Evolutionary conservation across 345 rosid species (phyloP).

Genomic region (Acer saccharum): DNA sequence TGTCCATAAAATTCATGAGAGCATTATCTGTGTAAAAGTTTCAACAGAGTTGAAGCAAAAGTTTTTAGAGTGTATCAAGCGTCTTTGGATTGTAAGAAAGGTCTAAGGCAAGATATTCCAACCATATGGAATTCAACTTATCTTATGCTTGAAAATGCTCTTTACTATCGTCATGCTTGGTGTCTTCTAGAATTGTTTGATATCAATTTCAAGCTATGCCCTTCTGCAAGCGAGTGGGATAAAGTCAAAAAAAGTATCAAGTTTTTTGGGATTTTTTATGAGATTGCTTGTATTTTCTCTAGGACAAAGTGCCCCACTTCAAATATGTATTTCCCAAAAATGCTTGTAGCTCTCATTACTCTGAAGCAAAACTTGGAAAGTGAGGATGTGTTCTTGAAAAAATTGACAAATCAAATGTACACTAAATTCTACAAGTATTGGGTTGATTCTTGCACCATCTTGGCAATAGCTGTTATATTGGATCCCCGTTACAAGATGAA

Average conservation of each 20-base stretch:
- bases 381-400: neutral
- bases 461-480: neutral
- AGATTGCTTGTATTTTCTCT: neutral
- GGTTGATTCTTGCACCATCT: neutral
- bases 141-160: slow-evolving; percentile 5
- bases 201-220: neutral
- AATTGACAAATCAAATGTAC: neutral
- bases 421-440: neutral
- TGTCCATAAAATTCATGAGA: neutral
- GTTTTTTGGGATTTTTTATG: neutral
- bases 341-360: no score
- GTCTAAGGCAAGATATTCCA: slow-evolving; percentile 13
- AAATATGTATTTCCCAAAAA: no score
- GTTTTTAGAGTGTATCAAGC: neutral
- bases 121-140: slow-evolving; percentile 13
- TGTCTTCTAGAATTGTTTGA: slow-evolving; percentile 4
- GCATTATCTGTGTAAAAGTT: neutral
- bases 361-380: neutral
- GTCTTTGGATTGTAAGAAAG: neutral
- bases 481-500: no score
- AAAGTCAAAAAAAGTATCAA: neutral
- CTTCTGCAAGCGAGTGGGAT: neutral
- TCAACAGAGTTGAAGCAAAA: neutral
- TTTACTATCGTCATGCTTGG: neutral
- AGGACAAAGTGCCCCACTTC: no score